Base-by-base conservation (phyloP, 2,329 filamentous ascomycete genomes). In the Fusarium protoensiforme region DNA sequence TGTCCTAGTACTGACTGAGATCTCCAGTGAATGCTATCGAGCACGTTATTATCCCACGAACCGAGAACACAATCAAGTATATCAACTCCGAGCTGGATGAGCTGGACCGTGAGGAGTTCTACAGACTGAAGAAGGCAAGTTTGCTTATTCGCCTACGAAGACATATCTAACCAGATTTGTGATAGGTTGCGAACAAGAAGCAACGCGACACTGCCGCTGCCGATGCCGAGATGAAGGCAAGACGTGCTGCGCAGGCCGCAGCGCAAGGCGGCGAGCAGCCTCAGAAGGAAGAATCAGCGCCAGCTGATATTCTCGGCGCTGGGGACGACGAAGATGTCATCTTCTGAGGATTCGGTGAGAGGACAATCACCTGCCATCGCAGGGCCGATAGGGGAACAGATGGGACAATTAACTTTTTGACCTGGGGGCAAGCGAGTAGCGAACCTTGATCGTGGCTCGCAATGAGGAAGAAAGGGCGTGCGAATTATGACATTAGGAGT, bases 61-160 rank as follows among this genome's bases (percentile, higher is more conserved):
- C 96, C 16, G 96, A 99, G 83, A 99, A 98, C 80, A 99, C 96
- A n/a, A 99, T 99, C 87, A 98, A 98, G 85, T 99, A 98, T 80
- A 98, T 98, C 88, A 98, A 98, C 85, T 98, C 96, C 1, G 96
- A 99, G 82, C 90, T 99, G 18, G 96, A 99, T 81, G 96, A 99
- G 85, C 88, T 99, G 59, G 97, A 98, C 84, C 91, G 96, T 87
- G 96, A 98, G 82, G 96, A 99, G 82, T 99, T 99, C 83, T 99
- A 98, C 85, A 89, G 96, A 75, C 85, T 99, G 80, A 99, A 99
- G 86, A 99, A 99, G 87, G 85, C 79, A 70, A 51, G 75, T 57
- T 29, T 41, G 14, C 36, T 27, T 31, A 5, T 13, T 10, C n/a
- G 31, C 18, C 1, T 29, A 27, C 22, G 11, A 9, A 29, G 10